These are phyloP conservation scores for Pisolithus thermaeus DNA, from an alignment of 1,284 basidiomycete species.

Conservation along the genomic window DNA sequence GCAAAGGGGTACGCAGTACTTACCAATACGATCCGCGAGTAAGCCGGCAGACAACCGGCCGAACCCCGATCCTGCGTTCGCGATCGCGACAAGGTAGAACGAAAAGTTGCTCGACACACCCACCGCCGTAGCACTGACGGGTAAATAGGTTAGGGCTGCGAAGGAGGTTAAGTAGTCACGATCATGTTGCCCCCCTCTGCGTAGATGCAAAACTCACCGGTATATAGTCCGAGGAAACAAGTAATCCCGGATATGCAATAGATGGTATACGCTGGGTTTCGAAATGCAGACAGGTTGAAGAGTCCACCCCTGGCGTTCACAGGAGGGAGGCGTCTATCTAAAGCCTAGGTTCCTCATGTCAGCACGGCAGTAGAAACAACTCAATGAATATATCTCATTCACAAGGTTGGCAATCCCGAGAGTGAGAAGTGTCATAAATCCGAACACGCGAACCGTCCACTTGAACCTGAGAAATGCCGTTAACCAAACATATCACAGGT, in stretches of 20 bases:
- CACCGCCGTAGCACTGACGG: constrained; percentile 12
- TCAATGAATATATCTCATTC: not conserved
- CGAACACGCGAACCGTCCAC: constrained; percentile 47
- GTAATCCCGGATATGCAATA: not conserved
- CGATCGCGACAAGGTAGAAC: constrained; percentile 44
- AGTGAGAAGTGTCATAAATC: constrained; percentile 36
- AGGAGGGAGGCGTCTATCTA: constrained; percentile 37
- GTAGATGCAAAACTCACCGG: not conserved
- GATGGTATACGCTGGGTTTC: constrained; percentile 32
- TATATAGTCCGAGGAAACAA: not conserved
- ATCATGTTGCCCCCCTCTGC: not conserved
- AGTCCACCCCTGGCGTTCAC: constrained; percentile 34
- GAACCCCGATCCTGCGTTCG: constrained; percentile 37
- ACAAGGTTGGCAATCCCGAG: constrained; percentile 35
- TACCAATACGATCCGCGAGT: constrained; percentile 35
- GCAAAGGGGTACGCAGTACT: constrained; percentile 8
- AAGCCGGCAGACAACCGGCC: constrained; percentile 38
- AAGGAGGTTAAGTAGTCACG: not conserved
- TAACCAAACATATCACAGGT: not conserved
- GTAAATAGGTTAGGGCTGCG: constrained; percentile 45
- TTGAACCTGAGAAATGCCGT: constrained; percentile 18
- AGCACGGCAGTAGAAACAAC: no score
- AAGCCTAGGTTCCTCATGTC: constrained; percentile 1
- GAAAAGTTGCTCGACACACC: constrained; percentile 34
- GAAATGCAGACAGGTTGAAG: constrained; percentile 38